Percentiles rank a stretch among this genome's conserved stretches.
phyloP scores from a whole-genome alignment of 2,329 filamentous ascomycete genomes.

The Simplicillium sp. region DNA sequence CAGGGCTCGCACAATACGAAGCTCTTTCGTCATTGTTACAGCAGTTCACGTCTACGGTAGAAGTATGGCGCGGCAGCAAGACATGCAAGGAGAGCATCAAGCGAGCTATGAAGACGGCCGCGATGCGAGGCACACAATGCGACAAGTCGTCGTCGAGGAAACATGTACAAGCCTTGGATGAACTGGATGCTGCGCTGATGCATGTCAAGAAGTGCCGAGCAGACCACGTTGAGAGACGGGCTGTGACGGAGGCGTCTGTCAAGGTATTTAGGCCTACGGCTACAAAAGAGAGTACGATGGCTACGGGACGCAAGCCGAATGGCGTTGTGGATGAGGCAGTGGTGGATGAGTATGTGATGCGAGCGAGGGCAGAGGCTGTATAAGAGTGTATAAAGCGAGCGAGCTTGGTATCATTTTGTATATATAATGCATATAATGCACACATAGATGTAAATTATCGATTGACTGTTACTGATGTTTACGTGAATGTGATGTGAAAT shows the following conservation, averaged over 20 bases:
- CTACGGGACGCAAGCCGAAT: too few relatives aligned
- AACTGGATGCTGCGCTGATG: slow-evolving; percentile 14
- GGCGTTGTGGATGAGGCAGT: too few relatives aligned
- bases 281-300: background rate
- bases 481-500: too few relatives aligned
- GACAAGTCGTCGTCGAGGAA: background rate
- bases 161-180: slow-evolving; percentile 15
- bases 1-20: slow-evolving; percentile 19
- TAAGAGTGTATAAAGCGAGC: too few relatives aligned
- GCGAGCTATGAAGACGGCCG: slow-evolving; percentile 23
- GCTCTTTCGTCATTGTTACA: slow-evolving; percentile 19
- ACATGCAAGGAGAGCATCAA: slow-evolving; percentile 28
- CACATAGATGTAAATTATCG: too few relatives aligned
- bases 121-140: slow-evolving; percentile 13
- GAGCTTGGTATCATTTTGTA: too few relatives aligned
- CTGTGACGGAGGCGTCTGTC: slow-evolving; percentile 12
- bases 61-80: slow-evolving; percentile 24
- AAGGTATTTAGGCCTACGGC: slow-evolving; percentile 5
- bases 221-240: slow-evolving; percentile 8
- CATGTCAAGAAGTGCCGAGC: slow-evolving; percentile 14
- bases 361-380: too few relatives aligned
- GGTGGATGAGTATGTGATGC: too few relatives aligned
- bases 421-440: too few relatives aligned
- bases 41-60: slow-evolving; percentile 17
- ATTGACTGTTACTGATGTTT: too few relatives aligned